Base-by-base conservation (phyloP, 805 yeast genomes). In the Sungouiozyma ichnusensis region DNA sequence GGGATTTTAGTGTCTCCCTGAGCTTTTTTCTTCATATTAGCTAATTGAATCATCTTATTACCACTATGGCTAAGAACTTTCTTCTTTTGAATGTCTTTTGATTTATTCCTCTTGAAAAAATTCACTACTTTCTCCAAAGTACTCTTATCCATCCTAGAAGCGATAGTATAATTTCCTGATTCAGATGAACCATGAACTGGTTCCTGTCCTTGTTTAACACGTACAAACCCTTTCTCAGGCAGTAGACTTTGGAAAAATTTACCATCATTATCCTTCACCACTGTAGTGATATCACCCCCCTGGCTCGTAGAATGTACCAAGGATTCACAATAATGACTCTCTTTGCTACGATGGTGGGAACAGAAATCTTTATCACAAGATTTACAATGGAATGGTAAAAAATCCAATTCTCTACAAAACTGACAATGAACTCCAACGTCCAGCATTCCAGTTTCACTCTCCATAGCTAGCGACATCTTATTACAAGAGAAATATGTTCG, bases 351-450 rank as follows among this genome's bases (percentile, higher is more conserved):
- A 43, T 60, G 65, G 7, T 40, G 38, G 3, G 54, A 38, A 45
- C 65, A 60, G 37, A 58, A 59, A 44, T 57, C 59, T 9, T 51
- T 48, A 31, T 53, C 40, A 42, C 65, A 60, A 20, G 32, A 44
- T 4, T 46, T 39, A 42, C 65, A 60, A 41, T 57, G 60, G 46
- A 60, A 60, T 5, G 65, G 65, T 24, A 60, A 43, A 39, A 60
- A 60, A 41, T 60, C 65, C 7, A 58, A 20, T 41, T 60, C 57
- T 35, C 57, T 44, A 39, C 65, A 60, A 40, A 47, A 58, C 16
- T 44, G 42, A 43, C 65, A 60, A 39, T 60, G 65, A 20, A 57
- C 56, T 2, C 65, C 65, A n/a, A 58, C 65, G 46, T 60, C 65
- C 14, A 60, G 45, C 63, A 60, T 60, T 6, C 63, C 63, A 3